phyloP scores from a whole-genome alignment of 768 basidiomycete species.

The Lepiota subincarnata region DNA sequence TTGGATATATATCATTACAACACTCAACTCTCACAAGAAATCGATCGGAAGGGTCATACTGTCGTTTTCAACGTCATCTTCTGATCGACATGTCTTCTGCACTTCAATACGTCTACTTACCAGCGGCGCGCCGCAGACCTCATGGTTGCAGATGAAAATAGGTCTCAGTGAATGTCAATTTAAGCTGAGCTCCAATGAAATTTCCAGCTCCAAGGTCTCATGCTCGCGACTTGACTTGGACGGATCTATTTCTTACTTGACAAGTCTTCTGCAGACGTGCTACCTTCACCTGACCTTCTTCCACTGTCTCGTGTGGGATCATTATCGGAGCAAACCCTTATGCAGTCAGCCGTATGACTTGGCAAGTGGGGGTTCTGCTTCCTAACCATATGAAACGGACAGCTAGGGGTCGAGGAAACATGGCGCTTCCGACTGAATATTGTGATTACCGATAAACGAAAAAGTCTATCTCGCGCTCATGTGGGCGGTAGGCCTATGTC shows the following conservation, averaged over 20 bases:
- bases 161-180: not conserved
- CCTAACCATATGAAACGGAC: not conserved
- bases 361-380: not conserved
- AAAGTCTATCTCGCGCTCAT: too few species aligned
- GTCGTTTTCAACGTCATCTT: too few species aligned
- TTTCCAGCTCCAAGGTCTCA: not conserved
- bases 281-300: not conserved
- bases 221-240: slow-evolving; percentile 2
- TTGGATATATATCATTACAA: not conserved
- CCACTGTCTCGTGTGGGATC: not conserved
- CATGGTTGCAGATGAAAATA: not conserved
- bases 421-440: too few species aligned
- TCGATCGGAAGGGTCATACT: too few species aligned
- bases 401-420: too few species aligned
- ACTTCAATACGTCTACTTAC: not conserved
- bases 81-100: too few species aligned
- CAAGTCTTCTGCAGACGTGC: not conserved
- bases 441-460: too few species aligned
- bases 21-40: not conserved
- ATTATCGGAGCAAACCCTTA: slow-evolving; percentile 1
- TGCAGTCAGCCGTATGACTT: not conserved
- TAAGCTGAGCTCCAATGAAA: not conserved
- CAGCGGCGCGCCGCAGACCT: not conserved
- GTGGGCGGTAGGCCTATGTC: too few species aligned
- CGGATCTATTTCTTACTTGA: not conserved